These are phyloP conservation scores for Rostrohypoxylon terebratum DNA, from an alignment of 495 filamentous ascomycete genomes.

Conservation along the genomic window DNA sequence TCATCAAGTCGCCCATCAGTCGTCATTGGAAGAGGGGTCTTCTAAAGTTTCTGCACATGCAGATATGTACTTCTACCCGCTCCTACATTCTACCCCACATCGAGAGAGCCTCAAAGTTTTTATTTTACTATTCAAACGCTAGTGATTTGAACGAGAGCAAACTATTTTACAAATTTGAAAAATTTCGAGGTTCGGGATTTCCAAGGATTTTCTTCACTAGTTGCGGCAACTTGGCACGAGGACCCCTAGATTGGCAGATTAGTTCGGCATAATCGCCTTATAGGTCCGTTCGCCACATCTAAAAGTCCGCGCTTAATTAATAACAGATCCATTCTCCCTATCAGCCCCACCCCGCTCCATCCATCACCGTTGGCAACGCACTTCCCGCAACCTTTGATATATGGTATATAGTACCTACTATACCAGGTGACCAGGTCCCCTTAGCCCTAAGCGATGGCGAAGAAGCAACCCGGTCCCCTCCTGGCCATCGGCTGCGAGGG, in stretches of 20 bases:
- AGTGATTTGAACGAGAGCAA: background rate
- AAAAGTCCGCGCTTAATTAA: conserved; percentile 9
- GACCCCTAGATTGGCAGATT: background rate
- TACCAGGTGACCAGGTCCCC: background rate
- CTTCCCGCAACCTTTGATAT: background rate
- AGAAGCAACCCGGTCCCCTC: conserved; percentile 46
- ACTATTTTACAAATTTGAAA: background rate
- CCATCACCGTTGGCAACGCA: background rate
- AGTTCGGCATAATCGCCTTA: background rate
- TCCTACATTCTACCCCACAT: conserved; percentile 39
- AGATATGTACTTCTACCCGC: conserved; percentile 28
- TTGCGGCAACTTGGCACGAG: background rate
- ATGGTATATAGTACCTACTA: background rate
- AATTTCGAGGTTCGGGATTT: background rate
- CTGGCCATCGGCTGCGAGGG: conserved; percentile 95
- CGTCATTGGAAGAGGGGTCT: conserved; percentile 42
- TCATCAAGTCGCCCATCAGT: conserved; percentile 23
- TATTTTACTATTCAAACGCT: background rate
- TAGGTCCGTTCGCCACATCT: background rate
- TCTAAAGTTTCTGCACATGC: conserved; percentile 17
- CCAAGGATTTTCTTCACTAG: background rate
- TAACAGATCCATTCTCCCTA: background rate
- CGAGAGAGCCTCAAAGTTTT: conserved; percentile 26
- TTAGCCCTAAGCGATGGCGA: conserved; percentile 13
- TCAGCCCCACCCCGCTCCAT: conserved; percentile 3